Evolutionary conservation across 2,329 filamentous ascomycete species (phyloP), one percentile per base, ranked within the genome.

Genomic region (Neoscytalidium dimidiatum): DNA sequence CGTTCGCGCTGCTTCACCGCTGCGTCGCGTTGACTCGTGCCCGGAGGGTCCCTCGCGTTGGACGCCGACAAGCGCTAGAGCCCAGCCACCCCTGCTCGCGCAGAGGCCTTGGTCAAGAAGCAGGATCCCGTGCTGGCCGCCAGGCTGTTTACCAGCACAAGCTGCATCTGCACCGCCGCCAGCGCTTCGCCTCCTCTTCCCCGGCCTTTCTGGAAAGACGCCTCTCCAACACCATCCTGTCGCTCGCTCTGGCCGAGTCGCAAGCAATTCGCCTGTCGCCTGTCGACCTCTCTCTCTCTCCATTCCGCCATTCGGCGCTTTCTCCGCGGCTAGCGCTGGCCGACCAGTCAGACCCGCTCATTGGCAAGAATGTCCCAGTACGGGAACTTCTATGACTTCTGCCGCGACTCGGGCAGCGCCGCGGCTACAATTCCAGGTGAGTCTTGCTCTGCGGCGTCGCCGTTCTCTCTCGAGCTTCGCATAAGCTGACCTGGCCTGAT

Each of bases 391-490:
- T 69, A 76, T 69, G 75, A 83, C 72, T 83, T 83, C 68, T 84
- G 82, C 77, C 78, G 80, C 69, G 80, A 83, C 73, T 80, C 79
- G 23, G 82, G 82, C 66, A 80, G 76, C 68, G 67, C 46, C 17
- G 70, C 70, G 68, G 75, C 76, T 33, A 80, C 78, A 8, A 71
- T 80, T 62, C 78, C 78, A 75, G 75, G 77, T 79, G 72, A 48
- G 74, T 68, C n/a, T 6, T 19, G 31, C 52, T 41, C n/a, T 66
- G 38, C 69, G 68, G 64, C 70, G 73, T 63, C 53, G 31, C 43
- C 14, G 46, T 76, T 35, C 21, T 28, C 23, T 29, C 19, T 11
- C 23, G 21, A 28, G 9, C 17, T 21, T 33, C 46, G 64, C 23
- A 70, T 23, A 69, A 73, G 56, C 66, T 64, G 66, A 58, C 44